Evolutionary conservation across 768 basidiomycete genomes (phyloP), one percentile per base, ranked within the genome.

Genomic region (Trametes cingulata): DNA sequence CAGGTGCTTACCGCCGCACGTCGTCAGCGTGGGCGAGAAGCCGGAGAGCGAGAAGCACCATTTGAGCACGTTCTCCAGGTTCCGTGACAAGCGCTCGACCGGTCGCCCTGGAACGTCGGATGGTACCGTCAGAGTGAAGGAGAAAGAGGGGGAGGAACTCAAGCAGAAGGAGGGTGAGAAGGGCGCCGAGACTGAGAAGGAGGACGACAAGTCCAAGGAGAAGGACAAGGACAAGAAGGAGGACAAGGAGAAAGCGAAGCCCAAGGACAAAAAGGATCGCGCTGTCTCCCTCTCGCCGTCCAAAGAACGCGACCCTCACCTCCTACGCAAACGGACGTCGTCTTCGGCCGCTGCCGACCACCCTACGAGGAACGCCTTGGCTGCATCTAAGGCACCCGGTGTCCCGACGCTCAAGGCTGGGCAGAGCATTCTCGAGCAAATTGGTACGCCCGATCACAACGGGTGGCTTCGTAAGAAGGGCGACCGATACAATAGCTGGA

Each of bases 381-480:
- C 58, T 15, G 36, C 59, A 3, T 15, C 29, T 2, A 37, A 51
- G 12, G 50, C 37, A 19, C 29, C 52, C 4, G 61, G 50, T 35
- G 69, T 59, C 3, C 65, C 57, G 33, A 39, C 41, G 1, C 55
- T 77, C 22, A 74, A 72, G 62, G 65, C 73, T 29, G 91, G 90
- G 0, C 78, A 80, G 71, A 93, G 85, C 60, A 90, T 97, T 49
- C 72, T 97, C 55, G 86, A 93, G 56, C 92, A 96, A 74, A 94
- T 99, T 61, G 97, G 96, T 4, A 83, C 83, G 24, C 85, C 93
- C 15, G 97, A 99, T 75, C 86, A 91, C 71, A 79, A 81, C 33
- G 97, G 97, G 7, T 98, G 93, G 88, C 88, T 99, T 89, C 83
- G 91, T 70, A 99, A 98, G 83, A 93, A 87, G 77, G 92, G 92